phyloP scores from a whole-genome alignment of 345 rosid genomes.

The Bruguiera sexangula region DNA sequence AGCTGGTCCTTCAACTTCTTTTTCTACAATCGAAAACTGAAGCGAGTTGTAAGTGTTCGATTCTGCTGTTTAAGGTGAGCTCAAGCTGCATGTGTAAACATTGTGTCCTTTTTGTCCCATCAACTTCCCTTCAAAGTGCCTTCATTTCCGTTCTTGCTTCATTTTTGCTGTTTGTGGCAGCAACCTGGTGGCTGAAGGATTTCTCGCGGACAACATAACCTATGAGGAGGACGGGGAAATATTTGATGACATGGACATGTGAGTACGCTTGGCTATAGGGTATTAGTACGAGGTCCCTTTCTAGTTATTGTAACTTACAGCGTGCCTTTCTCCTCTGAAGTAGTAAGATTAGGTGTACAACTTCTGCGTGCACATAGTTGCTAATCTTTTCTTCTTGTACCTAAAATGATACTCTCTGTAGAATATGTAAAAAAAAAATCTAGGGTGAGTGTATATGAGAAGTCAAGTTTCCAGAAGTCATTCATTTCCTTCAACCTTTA shows the following conservation, averaged over 20 bases:
- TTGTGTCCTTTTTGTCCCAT: background rate
- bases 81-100: background rate
- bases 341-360: constrained; percentile 21
- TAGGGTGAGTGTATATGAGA: constrained; percentile 4
- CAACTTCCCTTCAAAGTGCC: background rate
- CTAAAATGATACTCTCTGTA: constrained; percentile 6
- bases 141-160: background rate
- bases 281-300: constrained; percentile 11
- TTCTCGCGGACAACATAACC: constrained; percentile 31
- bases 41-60: constrained; percentile 80
- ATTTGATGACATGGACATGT: constrained; percentile 81
- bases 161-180: constrained; percentile 44
- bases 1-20: constrained; percentile 97
- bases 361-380: constrained; percentile 5
- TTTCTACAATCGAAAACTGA: constrained; percentile 86
- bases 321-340: constrained; percentile 3
- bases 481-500: background rate
- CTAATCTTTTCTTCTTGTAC: constrained; percentile 2
- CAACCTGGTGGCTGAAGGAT: constrained; percentile 68
- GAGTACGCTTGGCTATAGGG: constrained; percentile 17
- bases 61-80: constrained; percentile 79
- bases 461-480: background rate
- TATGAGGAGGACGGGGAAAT: constrained; percentile 69
- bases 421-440: constrained; percentile 3
- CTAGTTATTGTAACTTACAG: background rate